Conservation (phyloP, 345 rosid species). For the Eucalyptus virginea region DNA sequence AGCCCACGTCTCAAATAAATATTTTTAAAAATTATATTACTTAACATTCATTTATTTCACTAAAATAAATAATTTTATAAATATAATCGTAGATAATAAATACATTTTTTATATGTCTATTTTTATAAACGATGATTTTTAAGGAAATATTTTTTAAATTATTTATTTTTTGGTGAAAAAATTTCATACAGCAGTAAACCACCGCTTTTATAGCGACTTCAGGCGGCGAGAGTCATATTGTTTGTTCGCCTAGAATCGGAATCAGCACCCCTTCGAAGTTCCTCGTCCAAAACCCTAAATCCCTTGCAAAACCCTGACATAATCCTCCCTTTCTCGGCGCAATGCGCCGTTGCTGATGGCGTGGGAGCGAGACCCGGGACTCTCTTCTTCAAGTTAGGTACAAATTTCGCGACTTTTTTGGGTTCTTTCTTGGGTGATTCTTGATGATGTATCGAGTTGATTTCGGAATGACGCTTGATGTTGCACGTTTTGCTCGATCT, state of each 20-base stretch:
- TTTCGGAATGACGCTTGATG: neutral
- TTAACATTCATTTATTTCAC: neutral
- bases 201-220: neutral
- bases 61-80: no score
- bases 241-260: neutral
- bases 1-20: accelerated
- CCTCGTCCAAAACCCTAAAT: neutral
- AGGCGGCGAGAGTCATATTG: accelerated
- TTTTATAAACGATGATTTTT: no score
- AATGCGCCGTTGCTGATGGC: neutral
- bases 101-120: no score
- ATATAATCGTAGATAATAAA: neutral
- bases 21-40: neutral
- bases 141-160: no score
- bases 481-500: neutral
- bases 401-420: neutral
- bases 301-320: neutral
- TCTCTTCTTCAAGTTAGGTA: neutral
- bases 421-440: neutral
- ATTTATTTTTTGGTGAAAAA: no score
- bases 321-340: neutral
- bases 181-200: no score
- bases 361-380: neutral
- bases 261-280: neutral
- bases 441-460: neutral